Conservation (phyloP, 257 asterid genomes). For the Solanum tacnaense region DNA sequence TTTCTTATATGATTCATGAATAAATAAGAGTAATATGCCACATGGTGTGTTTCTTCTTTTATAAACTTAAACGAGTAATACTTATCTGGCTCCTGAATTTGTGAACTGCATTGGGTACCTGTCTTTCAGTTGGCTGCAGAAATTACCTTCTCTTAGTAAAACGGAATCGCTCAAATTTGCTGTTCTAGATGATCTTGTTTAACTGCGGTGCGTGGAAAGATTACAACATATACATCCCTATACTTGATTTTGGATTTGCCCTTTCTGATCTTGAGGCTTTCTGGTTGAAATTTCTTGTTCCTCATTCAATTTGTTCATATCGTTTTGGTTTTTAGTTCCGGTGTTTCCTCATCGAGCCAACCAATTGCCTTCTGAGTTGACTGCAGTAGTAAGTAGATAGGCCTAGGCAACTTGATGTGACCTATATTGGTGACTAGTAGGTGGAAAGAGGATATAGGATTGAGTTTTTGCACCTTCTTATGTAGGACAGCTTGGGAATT, state of each 20-base stretch:
- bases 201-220: not conserved
- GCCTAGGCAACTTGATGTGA: not conserved
- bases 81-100: not conserved
- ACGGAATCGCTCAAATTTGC: not conserved
- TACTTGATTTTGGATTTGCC: not conserved
- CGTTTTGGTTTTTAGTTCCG: not conserved
- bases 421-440: not conserved
- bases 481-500: not conserved
- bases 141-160: not conserved
- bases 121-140: not conserved
- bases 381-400: not conserved
- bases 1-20: not conserved
- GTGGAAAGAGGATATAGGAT: not conserved
- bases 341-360: not conserved
- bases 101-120: not conserved
- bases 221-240: not conserved
- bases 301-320: not conserved
- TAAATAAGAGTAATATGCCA: not conserved
- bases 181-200: not conserved
- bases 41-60: not conserved
- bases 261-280: not conserved
- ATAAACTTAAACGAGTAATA: not conserved
- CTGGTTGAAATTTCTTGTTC: not conserved
- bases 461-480: not conserved
- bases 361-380: not conserved